Evolutionary conservation across 2,329 filamentous ascomycete species (phyloP), one percentile per base, ranked within the genome.

Genomic region (Fusarium staphyleae): DNA sequence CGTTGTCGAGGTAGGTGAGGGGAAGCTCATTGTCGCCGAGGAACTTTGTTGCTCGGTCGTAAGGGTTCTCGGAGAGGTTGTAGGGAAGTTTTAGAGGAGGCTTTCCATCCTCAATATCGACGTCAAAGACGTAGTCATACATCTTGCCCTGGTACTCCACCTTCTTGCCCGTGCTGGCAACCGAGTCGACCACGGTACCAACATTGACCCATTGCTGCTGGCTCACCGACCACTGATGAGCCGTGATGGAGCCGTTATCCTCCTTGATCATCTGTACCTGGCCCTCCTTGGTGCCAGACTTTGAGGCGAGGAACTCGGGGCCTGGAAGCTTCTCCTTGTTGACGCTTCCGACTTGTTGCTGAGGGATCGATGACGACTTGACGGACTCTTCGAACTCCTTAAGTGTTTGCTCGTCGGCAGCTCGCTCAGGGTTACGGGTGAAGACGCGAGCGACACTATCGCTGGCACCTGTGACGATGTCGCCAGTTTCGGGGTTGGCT

Each of bases 71-170:
- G 1, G 89, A 91, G 11, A 93, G 81, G 70, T 98, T 97, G 75
- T 90, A 98, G 0, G 93, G 92, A n/a, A 98, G 81, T 73, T 97
- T 97, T 37, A 98, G 79, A 1, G 93, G 86, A 11, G 93, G 93
- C 69, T 96, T 93, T 45, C 92, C 93, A 67, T 97, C 93, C 71
- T 96, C 91, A 57, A 97, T 96, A 66, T 96, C 93, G 19, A 97
- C 93, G 69, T 97, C 93, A 64, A 98, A 98, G 8, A 99, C 93
- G 67, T 89, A 97, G 70, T 99, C 95, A 71, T 96, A 99, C 56
- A 93, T 90, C 69, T 96, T 85, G 26, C 93, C 93, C 1, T 90
- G 80, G 69, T 93, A 88, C 52, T 87, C 81, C 7, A 86, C 85
- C 75, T 93, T 92, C 52, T 86, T 86, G 10, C 91, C 90, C 61